Evolutionary conservation across 2,329 filamentous ascomycete genomes (phyloP).

Genomic region (Zasmidium citrigriseum): DNA sequence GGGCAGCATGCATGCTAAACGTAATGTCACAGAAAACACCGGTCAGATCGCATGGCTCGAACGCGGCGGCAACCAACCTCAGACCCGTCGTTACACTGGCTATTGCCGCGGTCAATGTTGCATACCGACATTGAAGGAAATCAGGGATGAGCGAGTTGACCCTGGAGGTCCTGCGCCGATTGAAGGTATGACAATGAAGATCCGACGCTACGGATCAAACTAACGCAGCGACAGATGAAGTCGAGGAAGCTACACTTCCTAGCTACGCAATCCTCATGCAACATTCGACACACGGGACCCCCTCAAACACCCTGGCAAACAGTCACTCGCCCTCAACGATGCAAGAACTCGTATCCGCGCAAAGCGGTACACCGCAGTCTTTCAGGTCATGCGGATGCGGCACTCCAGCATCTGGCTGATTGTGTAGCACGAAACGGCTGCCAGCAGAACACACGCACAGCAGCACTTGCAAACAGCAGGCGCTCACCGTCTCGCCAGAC

Average conservation of each 20-base stretch:
- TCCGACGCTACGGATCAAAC: not conserved
- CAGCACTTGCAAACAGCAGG: not conserved
- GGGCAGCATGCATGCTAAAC: not conserved
- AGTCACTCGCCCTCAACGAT: not conserved
- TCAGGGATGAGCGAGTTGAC: slow-evolving; percentile 14
- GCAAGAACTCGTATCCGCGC: not conserved
- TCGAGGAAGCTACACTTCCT: not conserved
- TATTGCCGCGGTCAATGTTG: slow-evolving; percentile 20
- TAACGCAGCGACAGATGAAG: not conserved
- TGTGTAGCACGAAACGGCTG: not conserved
- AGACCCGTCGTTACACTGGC: slow-evolving; percentile 16
- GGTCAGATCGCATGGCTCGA: slow-evolving; percentile 21
- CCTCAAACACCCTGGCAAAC: not conserved
- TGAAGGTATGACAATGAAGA: slow-evolving; percentile 5
- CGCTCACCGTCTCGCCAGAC: not conserved
- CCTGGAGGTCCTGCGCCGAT: slow-evolving; percentile 13
- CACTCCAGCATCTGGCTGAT: not conserved
- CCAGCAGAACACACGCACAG: not conserved
- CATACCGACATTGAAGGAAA: slow-evolving; percentile 21
- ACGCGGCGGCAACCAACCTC: slow-evolving; percentile 16
- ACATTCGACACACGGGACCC: not conserved
- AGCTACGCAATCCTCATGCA: not conserved
- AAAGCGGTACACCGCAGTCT: not conserved
- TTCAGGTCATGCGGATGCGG: not conserved
- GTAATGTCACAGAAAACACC: slow-evolving; percentile 13